Base-by-base conservation (phyloP, 768 basidiomycete genomes). In the Mycena metata region DNA sequence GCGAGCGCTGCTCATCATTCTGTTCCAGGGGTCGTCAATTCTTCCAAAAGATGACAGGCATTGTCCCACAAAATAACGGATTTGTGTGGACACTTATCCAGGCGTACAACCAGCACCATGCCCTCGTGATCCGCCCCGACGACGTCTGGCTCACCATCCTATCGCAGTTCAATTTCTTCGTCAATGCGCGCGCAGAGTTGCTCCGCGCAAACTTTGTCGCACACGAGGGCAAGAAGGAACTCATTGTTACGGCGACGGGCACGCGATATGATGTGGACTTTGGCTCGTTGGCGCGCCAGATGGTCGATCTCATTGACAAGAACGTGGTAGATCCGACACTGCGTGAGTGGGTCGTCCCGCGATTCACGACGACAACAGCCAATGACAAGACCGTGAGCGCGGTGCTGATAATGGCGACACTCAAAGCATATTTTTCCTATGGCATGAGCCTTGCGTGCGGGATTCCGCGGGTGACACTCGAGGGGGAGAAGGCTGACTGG, bases 111-210 rank as follows among this genome's bases (percentile, higher is more conserved):
- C 45, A 71, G 8, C 76, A 75, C 64, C 76, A 76, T 16, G 71
- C 77, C 1, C 77, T 84, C 60, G 72, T 79, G 62, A 60, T 83
- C 21, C 78, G 83, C 13, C 82, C 83, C 13, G 82, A 83, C 59
- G 83, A 83, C 65, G 75, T 83, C 46, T 83, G 82, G 79, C 59
- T 76, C 7, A 73, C 78, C 17, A 79, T 80, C 57, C 64, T 79
- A 19, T 58, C 41, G 30, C 79, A 80, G 54, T 69, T 80, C 68
- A 76, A 64, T 59, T 72, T 77, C 58, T 78, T 74, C 55, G 72
- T 78, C 30, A 74, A 75, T 43, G 74, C 72, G n/a, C 71, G 78
- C 46, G 66, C 75, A 13, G 74, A 78, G 54, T 69, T 69, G 12
- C 67, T 79, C 16, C 62, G 77, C 13, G 43, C 52, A 17, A 58